These are phyloP conservation scores for Coniochaeta sp. DNA, from an alignment of 2,329 filamentous ascomycete species.

Conservation along the genomic window DNA sequence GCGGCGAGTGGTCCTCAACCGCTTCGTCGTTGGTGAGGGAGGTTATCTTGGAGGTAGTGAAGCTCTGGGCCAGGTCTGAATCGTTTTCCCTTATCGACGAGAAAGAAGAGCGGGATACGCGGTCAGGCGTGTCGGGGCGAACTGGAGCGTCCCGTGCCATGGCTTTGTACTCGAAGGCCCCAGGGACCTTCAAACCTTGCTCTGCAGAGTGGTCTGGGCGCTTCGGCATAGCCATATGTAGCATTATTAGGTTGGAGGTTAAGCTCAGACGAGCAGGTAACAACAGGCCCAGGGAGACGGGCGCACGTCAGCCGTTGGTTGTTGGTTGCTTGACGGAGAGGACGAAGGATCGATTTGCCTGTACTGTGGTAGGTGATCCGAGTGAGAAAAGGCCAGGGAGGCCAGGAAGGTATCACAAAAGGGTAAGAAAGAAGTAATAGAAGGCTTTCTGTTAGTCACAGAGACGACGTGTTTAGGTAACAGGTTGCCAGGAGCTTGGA, in stretches of 20 bases:
- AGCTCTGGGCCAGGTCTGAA: slow-evolving; percentile 52
- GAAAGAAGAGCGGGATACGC: slow-evolving; percentile 46
- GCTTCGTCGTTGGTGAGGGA: slow-evolving; percentile 48
- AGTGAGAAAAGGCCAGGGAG: too few relatives aligned
- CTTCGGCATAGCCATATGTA: slow-evolving; percentile 15
- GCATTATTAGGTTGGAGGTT: neutral
- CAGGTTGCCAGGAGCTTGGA: slow-evolving; percentile 21
- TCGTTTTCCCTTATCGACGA: slow-evolving; percentile 57
- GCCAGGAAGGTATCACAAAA: slow-evolving; percentile 3
- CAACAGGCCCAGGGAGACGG: neutral
- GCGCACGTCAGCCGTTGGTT: neutral
- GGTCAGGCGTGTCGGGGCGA: slow-evolving; percentile 23
- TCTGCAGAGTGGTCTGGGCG: slow-evolving; percentile 7
- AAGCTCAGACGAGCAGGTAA: neutral
- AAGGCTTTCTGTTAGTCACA: slow-evolving; percentile 41
- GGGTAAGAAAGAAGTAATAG: slow-evolving; percentile 10
- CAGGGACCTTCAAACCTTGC: slow-evolving; percentile 5
- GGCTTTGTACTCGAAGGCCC: slow-evolving; percentile 18
- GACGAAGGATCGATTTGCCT: slow-evolving; percentile 1
- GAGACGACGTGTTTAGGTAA: slow-evolving; percentile 37
- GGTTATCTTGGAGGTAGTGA: slow-evolving; percentile 56
- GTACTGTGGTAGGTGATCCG: neutral
- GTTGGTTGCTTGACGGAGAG: too few relatives aligned
- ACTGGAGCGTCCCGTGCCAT: slow-evolving; percentile 13
- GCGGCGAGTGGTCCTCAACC: slow-evolving; percentile 34